These are phyloP conservation scores for Bertia moriformis DNA, from an alignment of 2,329 filamentous ascomycete genomes.

Conservation along the genomic window DNA sequence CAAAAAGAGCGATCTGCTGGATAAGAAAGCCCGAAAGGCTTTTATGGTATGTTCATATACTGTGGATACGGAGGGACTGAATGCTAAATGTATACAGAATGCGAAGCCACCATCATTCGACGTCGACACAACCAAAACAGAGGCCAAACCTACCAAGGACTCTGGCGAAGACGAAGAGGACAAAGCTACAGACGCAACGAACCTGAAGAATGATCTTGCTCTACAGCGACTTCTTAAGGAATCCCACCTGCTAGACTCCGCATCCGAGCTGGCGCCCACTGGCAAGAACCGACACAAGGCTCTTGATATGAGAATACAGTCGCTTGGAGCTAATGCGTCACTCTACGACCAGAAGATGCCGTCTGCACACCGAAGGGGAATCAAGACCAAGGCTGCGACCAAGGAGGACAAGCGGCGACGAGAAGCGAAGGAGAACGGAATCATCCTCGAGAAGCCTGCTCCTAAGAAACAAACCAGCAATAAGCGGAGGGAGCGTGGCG, in stretches of 20 bases:
- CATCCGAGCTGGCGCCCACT: slow-evolving; percentile 28
- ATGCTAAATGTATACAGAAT: slow-evolving; percentile 1
- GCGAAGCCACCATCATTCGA: background rate
- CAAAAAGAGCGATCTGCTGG: slow-evolving; percentile 6
- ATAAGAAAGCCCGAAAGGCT: slow-evolving; percentile 1
- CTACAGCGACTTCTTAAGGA: slow-evolving; percentile 82
- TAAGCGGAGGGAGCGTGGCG: background rate
- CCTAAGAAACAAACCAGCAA: background rate
- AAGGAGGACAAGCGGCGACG: slow-evolving; percentile 58
- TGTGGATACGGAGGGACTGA: slow-evolving; percentile 4
- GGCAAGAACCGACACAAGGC: slow-evolving; percentile 70
- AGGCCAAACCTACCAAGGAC: slow-evolving; percentile 1
- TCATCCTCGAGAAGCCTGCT: slow-evolving; percentile 57
- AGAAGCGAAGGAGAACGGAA: slow-evolving; percentile 79
- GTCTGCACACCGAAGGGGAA: slow-evolving; percentile 74
- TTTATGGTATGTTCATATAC: slow-evolving; percentile 3
- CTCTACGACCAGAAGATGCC: slow-evolving; percentile 78
- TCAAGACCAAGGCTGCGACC: slow-evolving; percentile 46
- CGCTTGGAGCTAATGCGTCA: slow-evolving; percentile 56
- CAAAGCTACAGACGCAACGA: slow-evolving; percentile 12
- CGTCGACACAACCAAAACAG: background rate
- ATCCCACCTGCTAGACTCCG: slow-evolving; percentile 65
- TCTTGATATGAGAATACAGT: slow-evolving; percentile 68
- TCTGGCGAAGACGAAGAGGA: slow-evolving; percentile 12
- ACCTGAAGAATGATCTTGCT: slow-evolving; percentile 76